A percentile compares a stretch with the other conserved stretches of the same genome.
phyloP scores from a whole-genome alignment of 1,284 basidiomycete genomes.

The Veloporphyrellus conicus region DNA sequence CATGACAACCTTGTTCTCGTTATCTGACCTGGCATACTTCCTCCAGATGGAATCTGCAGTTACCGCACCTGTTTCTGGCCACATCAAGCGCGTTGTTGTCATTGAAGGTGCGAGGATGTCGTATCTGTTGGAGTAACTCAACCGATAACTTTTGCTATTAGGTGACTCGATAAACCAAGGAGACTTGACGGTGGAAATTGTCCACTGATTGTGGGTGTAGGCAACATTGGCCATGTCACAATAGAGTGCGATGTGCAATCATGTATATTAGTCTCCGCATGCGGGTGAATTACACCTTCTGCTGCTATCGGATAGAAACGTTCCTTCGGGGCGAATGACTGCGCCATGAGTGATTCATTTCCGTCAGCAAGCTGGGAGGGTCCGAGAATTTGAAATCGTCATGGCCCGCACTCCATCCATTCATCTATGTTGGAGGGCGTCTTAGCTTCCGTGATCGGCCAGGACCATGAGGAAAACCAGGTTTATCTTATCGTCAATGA shows the following conservation, averaged over 20 bases:
- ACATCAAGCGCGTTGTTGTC: constrained; percentile 88
- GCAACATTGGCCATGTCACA: constrained; percentile 6
- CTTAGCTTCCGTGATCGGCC: constrained; percentile 8
- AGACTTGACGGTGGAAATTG: constrained; percentile 82
- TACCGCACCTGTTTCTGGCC: constrained; percentile 91
- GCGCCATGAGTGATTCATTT: constrained; percentile 14
- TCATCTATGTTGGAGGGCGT: neutral
- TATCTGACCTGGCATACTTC: constrained; percentile 25
- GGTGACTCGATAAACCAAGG: constrained; percentile 87
- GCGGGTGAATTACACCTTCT: constrained; percentile 4
- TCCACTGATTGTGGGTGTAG: constrained; percentile 46
- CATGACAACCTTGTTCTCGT: constrained; percentile 3
- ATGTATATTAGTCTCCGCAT: constrained; percentile 23
- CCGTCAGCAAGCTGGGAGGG: constrained; percentile 12
- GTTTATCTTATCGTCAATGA: constrained; percentile 19
- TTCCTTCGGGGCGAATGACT: neutral
- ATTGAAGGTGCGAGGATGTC: constrained; percentile 58
- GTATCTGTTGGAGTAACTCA: neutral
- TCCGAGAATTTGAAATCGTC: constrained; percentile 7
- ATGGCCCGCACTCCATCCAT: constrained; percentile 11
- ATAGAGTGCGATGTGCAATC: constrained; percentile 19
- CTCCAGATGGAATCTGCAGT: constrained; percentile 92
- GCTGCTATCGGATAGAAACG: constrained; percentile 2
- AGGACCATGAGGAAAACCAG: constrained; percentile 2
- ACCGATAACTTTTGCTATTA: constrained; percentile 29